These are phyloP conservation scores for Morella rubra DNA, from an alignment of 306 rosid genomes.

Conservation along the genomic window DNA sequence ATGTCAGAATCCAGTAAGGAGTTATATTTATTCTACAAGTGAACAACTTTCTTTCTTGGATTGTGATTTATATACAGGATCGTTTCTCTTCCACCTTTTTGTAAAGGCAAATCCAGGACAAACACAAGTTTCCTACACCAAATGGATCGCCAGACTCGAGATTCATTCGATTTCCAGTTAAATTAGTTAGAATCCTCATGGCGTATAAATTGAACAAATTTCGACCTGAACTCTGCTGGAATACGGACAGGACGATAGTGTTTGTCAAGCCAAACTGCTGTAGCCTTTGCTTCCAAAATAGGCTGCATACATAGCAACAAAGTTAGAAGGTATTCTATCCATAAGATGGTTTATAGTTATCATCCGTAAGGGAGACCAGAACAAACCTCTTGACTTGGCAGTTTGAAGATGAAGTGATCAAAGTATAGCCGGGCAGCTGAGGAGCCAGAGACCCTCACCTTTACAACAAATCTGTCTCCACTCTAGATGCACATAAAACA, in stretches of 20 bases:
- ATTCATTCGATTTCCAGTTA: too few relatives aligned
- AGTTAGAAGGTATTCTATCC: slow-evolving; percentile 19
- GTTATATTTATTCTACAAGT: too few relatives aligned
- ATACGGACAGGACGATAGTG: slow-evolving; percentile 72
- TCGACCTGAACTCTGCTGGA: slow-evolving; percentile 68
- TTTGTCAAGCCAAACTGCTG: slow-evolving; percentile 82
- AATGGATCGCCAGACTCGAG: neutral
- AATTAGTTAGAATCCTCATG: slow-evolving; percentile 43
- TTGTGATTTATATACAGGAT: neutral
- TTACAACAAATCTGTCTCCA: slow-evolving; percentile 72
- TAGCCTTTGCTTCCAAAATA: slow-evolving; percentile 77
- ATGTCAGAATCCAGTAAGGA: neutral
- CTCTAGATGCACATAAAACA: slow-evolving; percentile 47
- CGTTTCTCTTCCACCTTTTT: neutral
- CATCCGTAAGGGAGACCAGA: neutral
- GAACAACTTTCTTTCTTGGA: neutral
- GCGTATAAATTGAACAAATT: slow-evolving; percentile 47
- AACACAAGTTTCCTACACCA: slow-evolving; percentile 12
- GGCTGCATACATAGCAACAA: slow-evolving; percentile 49
- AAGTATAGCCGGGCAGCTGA: slow-evolving; percentile 75
- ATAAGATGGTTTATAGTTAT: neutral
- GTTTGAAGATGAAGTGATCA: slow-evolving; percentile 72
- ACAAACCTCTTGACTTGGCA: slow-evolving; percentile 79
- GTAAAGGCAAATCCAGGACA: neutral
- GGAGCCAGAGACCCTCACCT: slow-evolving; percentile 58